Percentiles rank a stretch among this genome's conserved stretches.
phyloP scores from a whole-genome alignment of 2,329 filamentous ascomycete species.

The Ceratocystis colombiana region DNA sequence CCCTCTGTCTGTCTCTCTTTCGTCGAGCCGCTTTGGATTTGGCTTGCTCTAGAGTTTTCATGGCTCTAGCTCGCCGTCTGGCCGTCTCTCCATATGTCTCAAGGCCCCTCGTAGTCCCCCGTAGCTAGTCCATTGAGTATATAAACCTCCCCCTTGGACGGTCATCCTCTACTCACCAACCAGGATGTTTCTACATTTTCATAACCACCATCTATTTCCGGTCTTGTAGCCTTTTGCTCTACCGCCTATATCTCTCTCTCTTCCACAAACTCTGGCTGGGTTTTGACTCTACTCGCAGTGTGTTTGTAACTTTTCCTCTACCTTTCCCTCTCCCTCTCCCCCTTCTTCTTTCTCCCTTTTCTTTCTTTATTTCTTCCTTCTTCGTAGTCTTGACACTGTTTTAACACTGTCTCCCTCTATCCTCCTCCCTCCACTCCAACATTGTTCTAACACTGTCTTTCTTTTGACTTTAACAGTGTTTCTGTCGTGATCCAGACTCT shows the following conservation, averaged over 20 bases:
- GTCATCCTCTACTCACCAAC: not conserved
- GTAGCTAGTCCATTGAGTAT: too few relatives aligned
- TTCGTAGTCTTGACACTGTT: not conserved
- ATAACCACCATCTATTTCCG: not conserved
- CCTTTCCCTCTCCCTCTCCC: not conserved
- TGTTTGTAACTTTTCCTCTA: not conserved
- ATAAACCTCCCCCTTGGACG: too few relatives aligned
- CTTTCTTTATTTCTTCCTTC: not conserved
- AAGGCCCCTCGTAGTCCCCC: too few relatives aligned
- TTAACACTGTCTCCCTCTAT: not conserved
- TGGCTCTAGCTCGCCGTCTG: not conserved
- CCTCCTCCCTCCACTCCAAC: not conserved
- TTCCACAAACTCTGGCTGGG: not conserved
- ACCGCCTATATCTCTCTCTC: not conserved
- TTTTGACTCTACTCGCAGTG: not conserved
- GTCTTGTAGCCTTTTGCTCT: constrained; percentile 6
- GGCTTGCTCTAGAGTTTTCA: not conserved
- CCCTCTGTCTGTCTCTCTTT: not conserved
- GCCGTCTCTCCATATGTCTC: too few relatives aligned
- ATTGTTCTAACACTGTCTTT: not conserved
- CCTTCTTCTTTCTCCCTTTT: not conserved
- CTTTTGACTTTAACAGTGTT: not conserved
- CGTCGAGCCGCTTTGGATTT: too few relatives aligned
- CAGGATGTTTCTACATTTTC: not conserved
- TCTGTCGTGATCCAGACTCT: not conserved